Percentiles rank a stretch among this genome's conserved stretches.
These are phyloP conservation scores for Hanseniaspora meyeri DNA, from an alignment of 805 yeast species.

Conservation along the genomic window DNA sequence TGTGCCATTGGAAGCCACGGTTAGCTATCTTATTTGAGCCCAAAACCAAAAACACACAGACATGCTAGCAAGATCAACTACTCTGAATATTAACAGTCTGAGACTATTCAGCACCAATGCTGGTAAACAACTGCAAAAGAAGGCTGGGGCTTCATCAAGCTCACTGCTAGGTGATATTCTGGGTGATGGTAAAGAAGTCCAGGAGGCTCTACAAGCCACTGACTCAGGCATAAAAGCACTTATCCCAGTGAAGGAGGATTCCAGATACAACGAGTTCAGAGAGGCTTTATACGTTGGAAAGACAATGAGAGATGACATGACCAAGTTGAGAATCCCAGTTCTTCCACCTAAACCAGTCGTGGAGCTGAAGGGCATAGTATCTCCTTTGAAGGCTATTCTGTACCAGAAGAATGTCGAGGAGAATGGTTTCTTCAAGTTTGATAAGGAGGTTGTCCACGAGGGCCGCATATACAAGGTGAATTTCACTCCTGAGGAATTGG, in stretches of 20 bases:
- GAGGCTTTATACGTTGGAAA: slow-evolving; percentile 4
- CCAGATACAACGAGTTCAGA: slow-evolving; percentile 5
- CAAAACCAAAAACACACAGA: too few relatives aligned
- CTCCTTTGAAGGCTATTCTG: slow-evolving; percentile 59
- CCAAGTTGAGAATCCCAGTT: slow-evolving; percentile 12
- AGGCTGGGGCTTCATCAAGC: neutral
- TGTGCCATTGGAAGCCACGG: too few relatives aligned
- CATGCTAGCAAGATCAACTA: neutral
- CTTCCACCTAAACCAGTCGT: slow-evolving; percentile 34
- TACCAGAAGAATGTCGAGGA: slow-evolving; percentile 48
- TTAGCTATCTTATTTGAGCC: too few relatives aligned
- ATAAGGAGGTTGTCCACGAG: slow-evolving; percentile 27
- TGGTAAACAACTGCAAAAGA: neutral
- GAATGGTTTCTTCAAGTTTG: slow-evolving; percentile 53
- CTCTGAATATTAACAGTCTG: neutral
- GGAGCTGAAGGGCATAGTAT: slow-evolving; percentile 35
- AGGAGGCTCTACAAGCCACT: neutral
- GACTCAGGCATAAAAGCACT: neutral
- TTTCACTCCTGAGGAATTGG: slow-evolving; percentile 54
- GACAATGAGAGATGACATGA: slow-evolving; percentile 8
- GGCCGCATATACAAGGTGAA: slow-evolving; percentile 37
- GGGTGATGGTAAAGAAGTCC: neutral
- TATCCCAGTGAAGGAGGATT: neutral
- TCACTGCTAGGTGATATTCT: slow-evolving; percentile 7
- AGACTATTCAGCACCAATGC: neutral